These are phyloP conservation scores for Isatis tinctoria DNA, from an alignment of 345 rosid species.

Conservation along the genomic window DNA sequence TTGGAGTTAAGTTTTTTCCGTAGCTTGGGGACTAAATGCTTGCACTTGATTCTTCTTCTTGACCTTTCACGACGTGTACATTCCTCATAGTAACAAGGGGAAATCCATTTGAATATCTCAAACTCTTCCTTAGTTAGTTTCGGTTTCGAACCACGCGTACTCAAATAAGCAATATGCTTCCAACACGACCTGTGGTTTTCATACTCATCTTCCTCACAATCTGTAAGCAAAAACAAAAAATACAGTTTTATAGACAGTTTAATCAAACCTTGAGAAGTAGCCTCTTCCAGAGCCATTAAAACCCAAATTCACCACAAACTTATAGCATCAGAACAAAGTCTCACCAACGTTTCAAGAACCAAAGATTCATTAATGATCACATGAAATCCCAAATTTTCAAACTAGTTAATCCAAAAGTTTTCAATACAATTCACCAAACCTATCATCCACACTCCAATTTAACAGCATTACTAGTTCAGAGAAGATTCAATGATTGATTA, in stretches of 20 bases:
- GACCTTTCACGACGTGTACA: conserved; percentile 45
- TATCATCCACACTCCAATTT: neutral
- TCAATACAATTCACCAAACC: neutral
- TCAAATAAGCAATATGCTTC: conserved; percentile 42
- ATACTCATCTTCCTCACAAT: conserved; percentile 22
- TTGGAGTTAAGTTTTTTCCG: conserved; percentile 36
- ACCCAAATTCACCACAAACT: neutral
- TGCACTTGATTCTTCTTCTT: conserved; percentile 33
- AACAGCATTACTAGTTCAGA: neutral
- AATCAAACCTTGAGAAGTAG: neutral
- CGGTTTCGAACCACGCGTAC: conserved; percentile 10
- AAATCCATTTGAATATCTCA: conserved; percentile 4
- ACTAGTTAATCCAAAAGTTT: neutral
- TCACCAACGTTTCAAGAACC: neutral
- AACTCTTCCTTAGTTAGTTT: conserved; percentile 31
- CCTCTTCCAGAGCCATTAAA: neutral
- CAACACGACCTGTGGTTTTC: conserved; percentile 67
- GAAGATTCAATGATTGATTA: neutral
- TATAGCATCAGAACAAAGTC: neutral
- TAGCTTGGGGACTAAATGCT: conserved; percentile 27
- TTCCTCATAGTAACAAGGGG: conserved; percentile 47
- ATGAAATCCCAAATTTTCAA: neutral
- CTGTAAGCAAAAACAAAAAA: neutral
- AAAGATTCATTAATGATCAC: neutral
- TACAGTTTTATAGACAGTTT: neutral